Evolutionary conservation across 2,329 filamentous ascomycete genomes (phyloP), one percentile per base, ranked within the genome.

Genomic region (Epichloe glyceriae): DNA sequence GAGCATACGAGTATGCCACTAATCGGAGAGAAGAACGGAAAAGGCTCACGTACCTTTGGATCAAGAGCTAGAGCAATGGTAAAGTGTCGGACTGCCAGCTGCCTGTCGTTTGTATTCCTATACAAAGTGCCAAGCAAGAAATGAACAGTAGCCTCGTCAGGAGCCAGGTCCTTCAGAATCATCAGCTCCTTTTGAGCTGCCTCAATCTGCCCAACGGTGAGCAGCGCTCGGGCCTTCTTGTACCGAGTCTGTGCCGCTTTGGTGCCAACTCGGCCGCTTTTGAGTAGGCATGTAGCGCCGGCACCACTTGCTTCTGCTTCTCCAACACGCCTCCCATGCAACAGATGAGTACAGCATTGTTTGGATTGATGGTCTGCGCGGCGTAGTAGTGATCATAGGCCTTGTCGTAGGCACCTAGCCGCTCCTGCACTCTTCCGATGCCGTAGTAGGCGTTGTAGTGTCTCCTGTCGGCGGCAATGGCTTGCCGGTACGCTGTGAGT

Each of bases 381-480:
- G 88, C 85, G 53, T 88, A 81, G 72, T 94, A 98, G 70, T 98
- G 91, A 52, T 84, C 83, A 61, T 94, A 87, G 2, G 93, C 91
- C 64, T 93, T 88, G 54, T 95, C 88, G 59, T 88, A 90, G 64
- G 88, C 90, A 61, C 89, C 90, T 60, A 94, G 79, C 62, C 90
- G 91, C 66, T 95, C 88, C 61, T 91, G 93, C 1, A 95, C 89
- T 53, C 79, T 75, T 33, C 81, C 82, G 51, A 86, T 82, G 57
- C 93, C 93, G 64, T 97, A 98, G 79, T 94, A 97, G n/a, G 91
- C 93, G 63, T 96, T 95, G 72, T 97, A 98, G 64, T 96, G 91
- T 19, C 91, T 82, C 50, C 79, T 82, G 61, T 98, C 90, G 0
- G 88, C 88, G 43, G 83, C 80, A 57, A 98, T 86, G 2, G 88